phyloP scores from a whole-genome alignment of 148 eudicot species.

The Gaultheria prostrata region DNA sequence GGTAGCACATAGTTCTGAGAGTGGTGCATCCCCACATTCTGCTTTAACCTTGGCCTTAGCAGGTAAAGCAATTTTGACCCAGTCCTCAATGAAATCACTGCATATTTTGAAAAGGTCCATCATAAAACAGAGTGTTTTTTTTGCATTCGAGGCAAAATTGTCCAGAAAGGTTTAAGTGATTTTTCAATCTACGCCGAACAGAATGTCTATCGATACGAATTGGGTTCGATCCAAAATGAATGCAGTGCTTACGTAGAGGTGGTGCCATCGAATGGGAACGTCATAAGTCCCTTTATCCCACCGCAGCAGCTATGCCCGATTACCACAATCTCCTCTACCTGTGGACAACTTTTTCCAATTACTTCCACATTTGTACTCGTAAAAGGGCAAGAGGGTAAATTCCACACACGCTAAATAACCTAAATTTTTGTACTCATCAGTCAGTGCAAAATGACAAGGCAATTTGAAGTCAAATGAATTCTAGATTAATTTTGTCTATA shows the following conservation, averaged over 20 bases:
- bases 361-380: no score
- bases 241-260: conserved; percentile 52
- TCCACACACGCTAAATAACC: no score
- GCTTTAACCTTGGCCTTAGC: conserved; percentile 82
- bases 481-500: neutral
- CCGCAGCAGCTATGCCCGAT: conserved; percentile 97
- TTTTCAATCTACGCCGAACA: neutral
- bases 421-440: no score
- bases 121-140: neutral
- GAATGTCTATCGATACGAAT: neutral
- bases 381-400: no score
- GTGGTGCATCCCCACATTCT: conserved; percentile 34
- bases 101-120: neutral
- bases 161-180: neutral
- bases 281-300: conserved; percentile 97
- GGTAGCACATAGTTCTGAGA: conserved; percentile 51
- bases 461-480: neutral
- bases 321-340: conserved; percentile 80
- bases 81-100: conserved; percentile 94
- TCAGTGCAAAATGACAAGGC: neutral
- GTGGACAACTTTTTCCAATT: neutral
- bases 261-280: conserved; percentile 64
- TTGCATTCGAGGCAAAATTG: neutral
- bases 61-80: conserved; percentile 82
- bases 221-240: neutral